phyloP scores from a whole-genome alignment of 2,329 filamentous ascomycete genomes.

The Penicillium verrucosum region DNA sequence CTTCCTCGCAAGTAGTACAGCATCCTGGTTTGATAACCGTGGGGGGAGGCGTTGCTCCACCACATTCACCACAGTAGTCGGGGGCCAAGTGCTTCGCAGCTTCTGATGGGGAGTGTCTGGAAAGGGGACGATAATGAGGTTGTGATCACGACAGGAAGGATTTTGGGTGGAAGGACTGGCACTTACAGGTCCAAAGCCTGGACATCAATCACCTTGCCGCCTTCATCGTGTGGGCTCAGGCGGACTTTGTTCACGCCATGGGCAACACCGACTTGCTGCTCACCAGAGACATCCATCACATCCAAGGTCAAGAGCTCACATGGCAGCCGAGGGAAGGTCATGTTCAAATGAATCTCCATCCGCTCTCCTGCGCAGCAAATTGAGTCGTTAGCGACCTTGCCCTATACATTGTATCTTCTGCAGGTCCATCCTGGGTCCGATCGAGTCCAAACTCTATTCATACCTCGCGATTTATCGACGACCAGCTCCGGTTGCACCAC shows the following conservation, averaged over 20 bases:
- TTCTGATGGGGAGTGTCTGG: slow-evolving; percentile 66
- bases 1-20: slow-evolving; percentile 96
- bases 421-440: neutral
- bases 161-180: neutral
- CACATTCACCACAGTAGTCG: slow-evolving; percentile 89
- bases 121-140: slow-evolving; percentile 4
- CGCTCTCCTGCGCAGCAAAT: slow-evolving; percentile 66
- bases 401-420: neutral
- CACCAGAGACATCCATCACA: slow-evolving; percentile 98
- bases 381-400: slow-evolving; percentile 13
- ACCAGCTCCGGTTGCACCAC: slow-evolving; percentile 87
- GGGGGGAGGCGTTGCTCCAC: slow-evolving; percentile 69
- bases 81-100: slow-evolving; percentile 77
- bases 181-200: slow-evolving; percentile 66
- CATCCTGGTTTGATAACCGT: slow-evolving; percentile 78
- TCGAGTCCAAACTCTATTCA: slow-evolving; percentile 5
- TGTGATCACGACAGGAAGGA: neutral
- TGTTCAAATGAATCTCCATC: slow-evolving; percentile 98
- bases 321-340: slow-evolving; percentile 88
- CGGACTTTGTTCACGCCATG: slow-evolving; percentile 92
- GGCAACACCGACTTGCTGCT: slow-evolving; percentile 90
- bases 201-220: slow-evolving; percentile 70
- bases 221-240: slow-evolving; percentile 67
- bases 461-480: slow-evolving; percentile 94
- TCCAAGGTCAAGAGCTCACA: slow-evolving; percentile 95